Evolutionary conservation across 805 yeast genomes (phyloP).

Genomic region (Cyberlindnera petersonii): DNA sequence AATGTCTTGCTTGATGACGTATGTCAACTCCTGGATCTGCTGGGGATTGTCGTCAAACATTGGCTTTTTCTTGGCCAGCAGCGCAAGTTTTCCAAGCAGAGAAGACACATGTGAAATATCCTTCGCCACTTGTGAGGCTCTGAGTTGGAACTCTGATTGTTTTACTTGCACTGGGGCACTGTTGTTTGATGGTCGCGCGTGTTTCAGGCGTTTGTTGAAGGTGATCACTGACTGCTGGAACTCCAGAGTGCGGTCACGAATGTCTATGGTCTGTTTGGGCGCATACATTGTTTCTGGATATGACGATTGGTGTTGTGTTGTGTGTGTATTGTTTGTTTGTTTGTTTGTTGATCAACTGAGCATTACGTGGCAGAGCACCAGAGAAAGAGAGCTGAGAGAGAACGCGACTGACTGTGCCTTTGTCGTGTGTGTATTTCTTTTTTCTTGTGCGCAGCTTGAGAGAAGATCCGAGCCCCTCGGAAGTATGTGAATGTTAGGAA

Average conservation of each 20-base stretch:
- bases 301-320: too few species aligned
- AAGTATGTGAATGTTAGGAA: too few species aligned
- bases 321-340: too few species aligned
- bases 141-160: constrained; percentile 50
- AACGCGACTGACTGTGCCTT: too few species aligned
- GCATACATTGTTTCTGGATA: constrained; percentile 10
- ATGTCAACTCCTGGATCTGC: constrained; percentile 89
- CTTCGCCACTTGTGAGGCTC: constrained; percentile 80
- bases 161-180: constrained; percentile 14
- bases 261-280: constrained; percentile 23
- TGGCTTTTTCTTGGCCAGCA: constrained; percentile 82
- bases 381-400: too few species aligned
- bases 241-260: constrained; percentile 85
- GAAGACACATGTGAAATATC: constrained; percentile 87
- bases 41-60: constrained; percentile 91
- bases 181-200: constrained; percentile 28
- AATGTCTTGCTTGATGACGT: constrained; percentile 73
- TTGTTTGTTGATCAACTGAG: too few species aligned
- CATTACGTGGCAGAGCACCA: too few species aligned
- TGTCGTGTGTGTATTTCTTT: too few species aligned
- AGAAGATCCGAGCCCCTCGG: too few species aligned
- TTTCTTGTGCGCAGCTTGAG: too few species aligned
- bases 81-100: constrained; percentile 73
- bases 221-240: constrained; percentile 88
- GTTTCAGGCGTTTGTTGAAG: constrained; percentile 59